These are phyloP conservation scores for Ichthyophthirius multifiliis DNA, from an alignment of 169 alveolate species.

Conservation along the genomic window DNA sequence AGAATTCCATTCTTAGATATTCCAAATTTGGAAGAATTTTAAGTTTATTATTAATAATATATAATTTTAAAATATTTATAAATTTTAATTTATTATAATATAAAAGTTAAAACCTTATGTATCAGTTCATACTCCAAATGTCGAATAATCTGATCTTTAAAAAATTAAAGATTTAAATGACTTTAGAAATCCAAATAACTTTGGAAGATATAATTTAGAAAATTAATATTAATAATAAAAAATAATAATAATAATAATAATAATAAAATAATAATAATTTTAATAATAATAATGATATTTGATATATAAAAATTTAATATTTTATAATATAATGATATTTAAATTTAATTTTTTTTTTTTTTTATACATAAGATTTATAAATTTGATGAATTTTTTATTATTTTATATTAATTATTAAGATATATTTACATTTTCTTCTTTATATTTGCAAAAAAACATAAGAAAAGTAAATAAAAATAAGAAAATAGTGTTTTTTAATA, in stretches of 20 bases:
- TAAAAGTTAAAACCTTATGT: conserved; percentile 8
- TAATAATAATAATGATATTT: background rate
- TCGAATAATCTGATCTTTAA: background rate
- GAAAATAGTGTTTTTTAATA: no score
- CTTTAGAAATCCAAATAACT: background rate
- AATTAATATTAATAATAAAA: no score
- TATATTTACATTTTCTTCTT: no score
- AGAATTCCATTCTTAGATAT: conserved; percentile 16
- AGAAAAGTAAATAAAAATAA: no score
- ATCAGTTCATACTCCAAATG: conserved; percentile 12
- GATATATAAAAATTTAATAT: background rate
- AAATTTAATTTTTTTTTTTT: no score
- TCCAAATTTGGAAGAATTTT: conserved; percentile 1
- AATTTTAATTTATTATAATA: background rate
- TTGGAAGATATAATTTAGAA: background rate
- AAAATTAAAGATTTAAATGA: conserved; percentile 14
- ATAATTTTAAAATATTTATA: background rate
- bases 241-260: no score
- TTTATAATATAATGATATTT: no score
- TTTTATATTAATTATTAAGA: no score
- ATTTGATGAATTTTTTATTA: no score
- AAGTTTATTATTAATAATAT: background rate
- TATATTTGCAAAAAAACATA: no score
- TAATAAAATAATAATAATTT: no score
- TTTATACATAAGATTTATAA: no score